Percentiles rank a stretch among this genome's conserved stretches.
Conservation (phyloP, 2,329 filamentous ascomycete species). For the Aspergillus versicolor region DNA sequence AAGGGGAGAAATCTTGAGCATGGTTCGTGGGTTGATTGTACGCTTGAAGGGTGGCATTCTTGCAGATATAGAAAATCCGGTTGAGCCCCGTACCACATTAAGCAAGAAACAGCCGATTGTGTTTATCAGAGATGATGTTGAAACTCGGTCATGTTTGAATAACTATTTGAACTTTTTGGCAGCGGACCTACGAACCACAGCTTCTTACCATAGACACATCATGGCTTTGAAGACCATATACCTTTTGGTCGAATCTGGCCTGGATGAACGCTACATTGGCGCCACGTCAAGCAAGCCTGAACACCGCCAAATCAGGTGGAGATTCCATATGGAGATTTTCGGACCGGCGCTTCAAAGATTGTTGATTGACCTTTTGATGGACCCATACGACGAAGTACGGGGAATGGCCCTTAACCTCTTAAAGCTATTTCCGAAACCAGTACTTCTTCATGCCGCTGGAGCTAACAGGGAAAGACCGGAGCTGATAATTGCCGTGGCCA, state of each 20-base stretch:
- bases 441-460: constrained; percentile 23
- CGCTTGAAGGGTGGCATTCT: constrained; percentile 67
- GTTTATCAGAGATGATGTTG: constrained; percentile 53
- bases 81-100: constrained; percentile 10
- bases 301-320: constrained; percentile 51
- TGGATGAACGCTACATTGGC: constrained; percentile 52
- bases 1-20: constrained; percentile 74
- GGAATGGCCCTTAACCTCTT: constrained; percentile 52
- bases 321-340: constrained; percentile 48
- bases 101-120: constrained; percentile 18
- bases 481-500: constrained; percentile 31
- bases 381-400: constrained; percentile 91
- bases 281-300: constrained; percentile 48
- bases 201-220: constrained; percentile 87
- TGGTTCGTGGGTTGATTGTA: constrained; percentile 73
- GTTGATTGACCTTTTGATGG: constrained; percentile 75
- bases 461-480: constrained; percentile 24
- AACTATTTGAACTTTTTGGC: constrained; percentile 75
- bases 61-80: constrained; percentile 29
- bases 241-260: constrained; percentile 66
- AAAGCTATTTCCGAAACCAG: constrained; percentile 33
- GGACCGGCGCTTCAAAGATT: constrained; percentile 46
- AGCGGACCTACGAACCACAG: constrained; percentile 72
- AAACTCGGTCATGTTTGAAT: constrained; percentile 57
- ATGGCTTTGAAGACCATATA: constrained; percentile 71